Conservation (phyloP, 345 rosid genomes). For the Citrus glauca region DNA sequence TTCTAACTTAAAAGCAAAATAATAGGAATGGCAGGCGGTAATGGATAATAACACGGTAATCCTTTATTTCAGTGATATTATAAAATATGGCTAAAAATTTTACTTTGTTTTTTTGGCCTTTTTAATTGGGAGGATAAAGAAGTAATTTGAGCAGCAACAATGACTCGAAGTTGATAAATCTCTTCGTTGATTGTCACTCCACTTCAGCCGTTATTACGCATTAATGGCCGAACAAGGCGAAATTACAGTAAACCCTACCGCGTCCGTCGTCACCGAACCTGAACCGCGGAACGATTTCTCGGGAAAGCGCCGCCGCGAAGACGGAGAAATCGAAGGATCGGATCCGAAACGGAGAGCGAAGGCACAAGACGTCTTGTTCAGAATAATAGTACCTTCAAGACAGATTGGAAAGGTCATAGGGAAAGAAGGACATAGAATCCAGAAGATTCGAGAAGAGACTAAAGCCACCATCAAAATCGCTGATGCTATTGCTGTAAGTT, state of each 20-base stretch:
- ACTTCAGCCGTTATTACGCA: not conserved
- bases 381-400: conserved; percentile 55
- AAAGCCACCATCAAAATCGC: conserved; percentile 67
- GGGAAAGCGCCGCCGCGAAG: conserved; percentile 52
- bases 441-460: conserved; percentile 70
- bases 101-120: not conserved
- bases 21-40: not conserved
- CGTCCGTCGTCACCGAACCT: not conserved
- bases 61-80: not conserved
- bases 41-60: not conserved
- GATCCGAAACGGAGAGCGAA: conserved; percentile 40
- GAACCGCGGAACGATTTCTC: not conserved
- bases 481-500: conserved; percentile 50
- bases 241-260: conserved; percentile 3
- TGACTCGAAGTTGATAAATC: not conserved
- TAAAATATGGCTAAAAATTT: too few relatives aligned
- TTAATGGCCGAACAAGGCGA: conserved; percentile 27
- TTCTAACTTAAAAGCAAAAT: not conserved
- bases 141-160: not conserved
- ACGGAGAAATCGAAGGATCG: conserved; percentile 25
- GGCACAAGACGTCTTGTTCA: conserved; percentile 50
- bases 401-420: conserved; percentile 78
- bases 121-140: not conserved
- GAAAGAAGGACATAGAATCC: conserved; percentile 56
- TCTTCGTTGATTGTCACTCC: not conserved